phyloP scores from a whole-genome alignment of 163 green algal genomes.

The Chloromonas sp. region DNA sequence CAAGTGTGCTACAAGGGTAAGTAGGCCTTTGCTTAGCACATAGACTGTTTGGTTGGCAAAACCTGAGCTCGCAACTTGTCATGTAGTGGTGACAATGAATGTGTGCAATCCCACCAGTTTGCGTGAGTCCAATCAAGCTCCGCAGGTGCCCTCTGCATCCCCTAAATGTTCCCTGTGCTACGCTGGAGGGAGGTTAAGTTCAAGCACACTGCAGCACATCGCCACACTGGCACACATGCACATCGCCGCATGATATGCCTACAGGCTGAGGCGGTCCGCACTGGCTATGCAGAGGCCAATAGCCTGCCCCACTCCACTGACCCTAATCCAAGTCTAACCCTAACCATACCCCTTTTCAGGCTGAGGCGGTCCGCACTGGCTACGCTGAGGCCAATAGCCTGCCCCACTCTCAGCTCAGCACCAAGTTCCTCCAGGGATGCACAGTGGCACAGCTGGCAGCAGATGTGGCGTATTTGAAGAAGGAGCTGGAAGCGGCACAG shows the following conservation, averaged over 20 bases:
- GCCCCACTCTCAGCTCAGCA: background rate
- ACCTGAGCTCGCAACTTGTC: no score
- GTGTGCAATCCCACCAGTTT: no score
- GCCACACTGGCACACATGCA: background rate
- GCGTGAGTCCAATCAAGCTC: background rate
- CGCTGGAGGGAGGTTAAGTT: background rate
- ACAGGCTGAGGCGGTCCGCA: background rate
- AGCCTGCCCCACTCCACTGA: background rate
- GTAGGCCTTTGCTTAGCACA: no score
- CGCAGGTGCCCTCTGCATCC: background rate
- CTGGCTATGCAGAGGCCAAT: background rate
- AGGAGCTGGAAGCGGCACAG: background rate
- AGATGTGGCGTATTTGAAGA: background rate
- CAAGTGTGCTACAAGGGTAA: no score
- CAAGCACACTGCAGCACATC: background rate
- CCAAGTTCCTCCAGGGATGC: background rate
- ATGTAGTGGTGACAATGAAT: no score
- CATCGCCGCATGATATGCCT: background rate
- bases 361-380: background rate
- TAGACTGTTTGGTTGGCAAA: no score
- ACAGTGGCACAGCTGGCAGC: background rate
- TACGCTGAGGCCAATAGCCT: background rate
- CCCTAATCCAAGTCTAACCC: no score
- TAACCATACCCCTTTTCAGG: no score
- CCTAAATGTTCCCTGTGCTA: background rate